These are phyloP conservation scores for Cucumis sativus DNA, from an alignment of 306 rosid genomes.

Conservation along the genomic window DNA sequence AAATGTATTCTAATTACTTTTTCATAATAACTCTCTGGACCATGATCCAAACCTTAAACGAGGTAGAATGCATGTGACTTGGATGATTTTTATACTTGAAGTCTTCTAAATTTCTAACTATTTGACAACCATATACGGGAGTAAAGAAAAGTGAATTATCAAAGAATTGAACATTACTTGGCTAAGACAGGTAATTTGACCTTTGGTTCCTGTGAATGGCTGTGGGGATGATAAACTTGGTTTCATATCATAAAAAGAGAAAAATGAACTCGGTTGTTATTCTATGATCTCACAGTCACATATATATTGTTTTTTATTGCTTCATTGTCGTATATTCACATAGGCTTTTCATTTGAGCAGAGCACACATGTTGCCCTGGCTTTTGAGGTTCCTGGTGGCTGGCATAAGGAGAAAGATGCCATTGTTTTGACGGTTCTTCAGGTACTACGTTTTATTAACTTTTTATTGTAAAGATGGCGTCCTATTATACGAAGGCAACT, in stretches of 20 bases:
- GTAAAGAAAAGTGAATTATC: not conserved
- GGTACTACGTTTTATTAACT: constrained; percentile 32
- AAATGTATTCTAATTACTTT: not conserved
- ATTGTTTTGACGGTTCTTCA: constrained; percentile 80
- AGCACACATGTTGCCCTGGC: constrained; percentile 87
- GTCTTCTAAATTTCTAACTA: not conserved
- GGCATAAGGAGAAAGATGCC: constrained; percentile 84
- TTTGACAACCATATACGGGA: not conserved
- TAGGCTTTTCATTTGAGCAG: constrained; percentile 26
- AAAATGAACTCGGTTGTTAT: not conserved
- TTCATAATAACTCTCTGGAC: not conserved
- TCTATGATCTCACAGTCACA: not conserved
- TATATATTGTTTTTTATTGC: not conserved
- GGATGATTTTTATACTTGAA: not conserved
- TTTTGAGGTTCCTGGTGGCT: constrained; percentile 96
- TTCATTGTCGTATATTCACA: not conserved
- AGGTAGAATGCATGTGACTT: not conserved
- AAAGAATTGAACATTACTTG: not conserved
- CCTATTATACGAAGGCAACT: not conserved
- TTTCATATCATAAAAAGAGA: not conserved
- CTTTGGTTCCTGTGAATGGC: not conserved
- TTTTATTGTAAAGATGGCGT: constrained; percentile 1
- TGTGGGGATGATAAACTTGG: not conserved
- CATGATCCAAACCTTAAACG: not conserved
- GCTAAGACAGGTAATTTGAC: not conserved